Base-by-base conservation (phyloP, 768 basidiomycete genomes). In the Saitozyma sp. region DNA sequence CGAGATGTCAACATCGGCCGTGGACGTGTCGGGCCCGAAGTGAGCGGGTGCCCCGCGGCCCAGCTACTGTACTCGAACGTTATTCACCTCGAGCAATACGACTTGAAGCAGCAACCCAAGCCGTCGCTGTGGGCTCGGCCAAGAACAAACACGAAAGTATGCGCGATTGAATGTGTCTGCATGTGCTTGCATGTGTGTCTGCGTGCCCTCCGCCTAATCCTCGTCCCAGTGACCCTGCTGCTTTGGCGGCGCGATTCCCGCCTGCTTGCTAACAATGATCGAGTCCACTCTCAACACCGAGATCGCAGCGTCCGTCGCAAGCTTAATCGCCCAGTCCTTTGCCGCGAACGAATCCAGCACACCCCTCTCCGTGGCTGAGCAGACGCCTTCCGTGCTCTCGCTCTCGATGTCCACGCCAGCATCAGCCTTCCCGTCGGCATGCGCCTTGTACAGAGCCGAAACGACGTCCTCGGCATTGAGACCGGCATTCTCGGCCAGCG, bases 391-490 rank as follows among this genome's bases (percentile, higher is more conserved):
- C 8, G 61, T 45, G 2, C 59, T 50, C 16, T 73, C 75, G n/a
- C 61, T 38, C 17, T 74, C 73, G 53, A 78, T 79, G 61, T 79
- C 78, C 60, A 79, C 76, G 49, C 78, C 80, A 17, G 71, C 71
- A 58, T 78, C 78, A 11, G 54, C 14, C 54, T 70, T 58, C n/a
- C 78, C 78, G 20, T 86, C 85, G 67, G 86, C 89, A 77, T 97
- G 94, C 74, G 90, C 91, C 39, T 92, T 92, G 86, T 90, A 95
- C 61, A 97, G 80, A 64, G 86, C 83, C 66, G 89, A 91, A 43
- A 98, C 83, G 10, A 95, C 88, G 77, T 96, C 94, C 73, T 94
- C 96, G 2, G 91, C 92, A 79, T 92, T 90, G 52, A 95, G 80
- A 11, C 83, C 83, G 11, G 96, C 94, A 75, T 97, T 99, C 84